These are phyloP conservation scores for Fusarium coffeatum DNA, from an alignment of 2,329 filamentous ascomycete genomes.

Conservation along the genomic window DNA sequence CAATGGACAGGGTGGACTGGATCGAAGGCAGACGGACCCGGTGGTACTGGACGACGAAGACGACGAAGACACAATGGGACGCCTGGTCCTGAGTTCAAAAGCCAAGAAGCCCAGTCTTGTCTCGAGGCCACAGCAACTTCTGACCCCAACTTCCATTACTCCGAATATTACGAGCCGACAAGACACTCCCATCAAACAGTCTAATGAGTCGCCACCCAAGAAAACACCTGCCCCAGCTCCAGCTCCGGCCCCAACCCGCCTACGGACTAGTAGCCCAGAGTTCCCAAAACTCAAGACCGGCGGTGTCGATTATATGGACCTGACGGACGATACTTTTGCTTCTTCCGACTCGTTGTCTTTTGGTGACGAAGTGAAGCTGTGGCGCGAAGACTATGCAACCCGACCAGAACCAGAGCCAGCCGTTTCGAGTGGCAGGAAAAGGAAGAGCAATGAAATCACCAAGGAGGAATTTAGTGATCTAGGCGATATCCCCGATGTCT, in stretches of 20 bases:
- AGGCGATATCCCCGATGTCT: conserved; percentile 66
- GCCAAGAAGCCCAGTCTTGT: conserved; percentile 60
- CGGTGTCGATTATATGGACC: conserved; percentile 55
- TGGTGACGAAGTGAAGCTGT: conserved; percentile 54
- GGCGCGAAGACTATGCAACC: conserved; percentile 57
- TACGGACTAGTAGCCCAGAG: conserved; percentile 46
- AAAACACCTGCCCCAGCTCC: conserved; percentile 34
- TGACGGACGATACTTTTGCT: conserved; percentile 52
- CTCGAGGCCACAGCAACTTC: conserved; percentile 54
- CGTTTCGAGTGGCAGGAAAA: conserved; percentile 59
- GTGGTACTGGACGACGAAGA: conserved; percentile 45
- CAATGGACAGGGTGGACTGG: conserved; percentile 42
- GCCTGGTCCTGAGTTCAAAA: conserved; percentile 57
- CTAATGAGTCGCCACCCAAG: conserved; percentile 44
- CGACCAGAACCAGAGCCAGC: conserved; percentile 54
- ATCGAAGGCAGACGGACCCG: conserved; percentile 45
- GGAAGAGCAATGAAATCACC: conserved; percentile 63
- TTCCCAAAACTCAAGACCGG: conserved; percentile 52
- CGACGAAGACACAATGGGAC: conserved; percentile 57
- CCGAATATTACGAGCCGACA: conserved; percentile 35
- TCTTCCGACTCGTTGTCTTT: conserved; percentile 53
- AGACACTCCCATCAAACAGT: conserved; percentile 24
- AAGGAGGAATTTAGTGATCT: conserved; percentile 52
- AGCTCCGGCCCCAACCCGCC: conserved; percentile 1
- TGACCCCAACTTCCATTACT: conserved; percentile 53